These are phyloP conservation scores for Pichiaceae sp. DNA, from an alignment of 1,139 yeast genomes.

Conservation along the genomic window DNA sequence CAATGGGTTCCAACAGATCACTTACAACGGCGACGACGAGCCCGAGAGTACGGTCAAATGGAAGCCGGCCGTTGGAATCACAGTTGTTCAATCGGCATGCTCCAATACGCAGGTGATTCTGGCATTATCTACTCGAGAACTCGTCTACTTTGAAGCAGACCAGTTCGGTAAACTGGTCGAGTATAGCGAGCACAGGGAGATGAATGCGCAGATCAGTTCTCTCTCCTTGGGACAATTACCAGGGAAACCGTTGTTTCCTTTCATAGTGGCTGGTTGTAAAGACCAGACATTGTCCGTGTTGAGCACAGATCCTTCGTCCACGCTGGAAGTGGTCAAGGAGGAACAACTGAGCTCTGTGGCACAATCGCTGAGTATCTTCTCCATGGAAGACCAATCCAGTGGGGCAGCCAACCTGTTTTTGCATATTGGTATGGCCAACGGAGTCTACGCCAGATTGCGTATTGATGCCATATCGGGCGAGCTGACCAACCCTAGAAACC, in stretches of 20 bases:
- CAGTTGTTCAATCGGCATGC: slow-evolving; percentile 49
- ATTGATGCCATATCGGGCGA: slow-evolving; percentile 56
- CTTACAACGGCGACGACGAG: slow-evolving; percentile 23
- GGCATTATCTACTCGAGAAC: slow-evolving; percentile 63
- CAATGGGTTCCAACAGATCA: slow-evolving; percentile 64
- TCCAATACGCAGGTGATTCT: slow-evolving; percentile 63
- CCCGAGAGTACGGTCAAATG: slow-evolving; percentile 46
- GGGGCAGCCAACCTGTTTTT: slow-evolving; percentile 25
- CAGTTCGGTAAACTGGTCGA: slow-evolving; percentile 59
- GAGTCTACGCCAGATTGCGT: slow-evolving; percentile 62
- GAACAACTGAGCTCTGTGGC: slow-evolving; percentile 64
- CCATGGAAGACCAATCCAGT: slow-evolving; percentile 24
- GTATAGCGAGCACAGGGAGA: slow-evolving; percentile 53
- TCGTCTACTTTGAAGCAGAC: slow-evolving; percentile 80
- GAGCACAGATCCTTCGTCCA: slow-evolving; percentile 54
- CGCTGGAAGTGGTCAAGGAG: slow-evolving; percentile 54
- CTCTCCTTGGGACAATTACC: slow-evolving; percentile 50
- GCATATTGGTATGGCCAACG: slow-evolving; percentile 78
- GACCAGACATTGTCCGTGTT: slow-evolving; percentile 67
- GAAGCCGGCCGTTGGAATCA: slow-evolving; percentile 78
- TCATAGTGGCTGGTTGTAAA: slow-evolving; percentile 61
- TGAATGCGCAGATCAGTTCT: slow-evolving; percentile 44
- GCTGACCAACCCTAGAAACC: slow-evolving; percentile 58
- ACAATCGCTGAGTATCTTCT: slow-evolving; percentile 37
- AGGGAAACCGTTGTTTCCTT: slow-evolving; percentile 38